These are phyloP conservation scores for Amanita molliuscula DNA, from an alignment of 768 basidiomycete species.

Conservation along the genomic window DNA sequence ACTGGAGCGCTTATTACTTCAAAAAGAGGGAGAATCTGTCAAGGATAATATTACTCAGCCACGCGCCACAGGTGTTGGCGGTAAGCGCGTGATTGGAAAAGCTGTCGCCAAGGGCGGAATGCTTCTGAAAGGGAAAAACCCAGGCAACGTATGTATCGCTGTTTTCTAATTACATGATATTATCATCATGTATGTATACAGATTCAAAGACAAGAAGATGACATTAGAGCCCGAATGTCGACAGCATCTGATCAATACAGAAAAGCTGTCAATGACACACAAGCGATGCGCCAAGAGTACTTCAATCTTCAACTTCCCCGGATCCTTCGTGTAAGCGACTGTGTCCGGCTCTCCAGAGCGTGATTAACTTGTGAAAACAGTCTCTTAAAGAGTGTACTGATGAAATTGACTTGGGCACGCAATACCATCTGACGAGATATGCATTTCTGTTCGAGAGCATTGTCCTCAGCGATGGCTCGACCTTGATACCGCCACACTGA, in stretches of 20 bases:
- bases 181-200: slow-evolving; percentile 19
- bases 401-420: slow-evolving; percentile 95
- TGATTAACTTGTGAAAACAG: slow-evolving; percentile 23
- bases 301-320: slow-evolving; percentile 96
- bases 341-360: background rate
- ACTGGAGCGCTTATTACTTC: slow-evolving; percentile 80
- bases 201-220: slow-evolving; percentile 92
- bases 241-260: slow-evolving; percentile 80
- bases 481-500: slow-evolving; percentile 68
- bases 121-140: slow-evolving; percentile 87
- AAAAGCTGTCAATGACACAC: slow-evolving; percentile 84
- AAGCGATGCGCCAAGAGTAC: slow-evolving; percentile 89
- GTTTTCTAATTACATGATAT: background rate
- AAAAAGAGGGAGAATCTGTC: slow-evolving; percentile 91
- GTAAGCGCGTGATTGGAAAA: slow-evolving; percentile 82
- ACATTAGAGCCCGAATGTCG: slow-evolving; percentile 80
- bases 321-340: slow-evolving; percentile 70
- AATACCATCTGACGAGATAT: slow-evolving; percentile 93
- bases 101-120: slow-evolving; percentile 87
- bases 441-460: slow-evolving; percentile 91
- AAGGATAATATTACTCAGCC: slow-evolving; percentile 70
- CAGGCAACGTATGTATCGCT: slow-evolving; percentile 54
- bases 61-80: slow-evolving; percentile 47
- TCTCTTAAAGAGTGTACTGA: slow-evolving; percentile 91
- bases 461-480: slow-evolving; percentile 80